Conservation (phyloP, 345 rosid species). For the Salix caprea region DNA sequence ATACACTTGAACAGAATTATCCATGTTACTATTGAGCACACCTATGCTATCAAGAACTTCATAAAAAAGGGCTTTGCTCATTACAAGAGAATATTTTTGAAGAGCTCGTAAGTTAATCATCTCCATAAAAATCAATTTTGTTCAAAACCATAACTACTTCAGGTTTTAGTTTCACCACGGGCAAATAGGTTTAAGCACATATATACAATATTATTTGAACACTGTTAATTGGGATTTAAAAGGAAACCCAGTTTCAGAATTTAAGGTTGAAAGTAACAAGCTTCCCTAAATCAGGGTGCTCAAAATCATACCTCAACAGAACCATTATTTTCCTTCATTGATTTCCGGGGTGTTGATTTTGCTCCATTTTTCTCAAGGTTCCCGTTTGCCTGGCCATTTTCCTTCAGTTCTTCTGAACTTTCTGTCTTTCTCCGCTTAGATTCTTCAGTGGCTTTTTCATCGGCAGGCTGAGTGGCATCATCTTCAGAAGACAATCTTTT, state of each 20-base stretch:
- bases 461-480: slow-evolving; percentile 24
- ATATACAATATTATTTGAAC: no score
- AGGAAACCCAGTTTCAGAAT: background rate
- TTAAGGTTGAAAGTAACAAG: background rate
- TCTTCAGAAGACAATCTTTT: slow-evolving; percentile 58
- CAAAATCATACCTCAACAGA: slow-evolving; percentile 53
- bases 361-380: slow-evolving; percentile 31
- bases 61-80: background rate
- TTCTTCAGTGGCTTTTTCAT: slow-evolving; percentile 38
- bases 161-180: background rate
- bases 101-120: background rate
- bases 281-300: background rate
- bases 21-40: background rate
- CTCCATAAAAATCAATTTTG: background rate
- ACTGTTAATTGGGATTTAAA: background rate
- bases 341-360: slow-evolving; percentile 35
- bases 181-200: background rate
- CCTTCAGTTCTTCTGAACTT: slow-evolving; percentile 23
- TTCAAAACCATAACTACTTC: background rate
- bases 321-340: slow-evolving; percentile 36
- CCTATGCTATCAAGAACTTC: background rate
- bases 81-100: background rate
- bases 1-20: background rate
- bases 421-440: slow-evolving; percentile 42
- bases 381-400: slow-evolving; percentile 26